These are phyloP conservation scores for Pyrenula aspistea DNA, from an alignment of 495 filamentous ascomycete species.

Conservation along the genomic window DNA sequence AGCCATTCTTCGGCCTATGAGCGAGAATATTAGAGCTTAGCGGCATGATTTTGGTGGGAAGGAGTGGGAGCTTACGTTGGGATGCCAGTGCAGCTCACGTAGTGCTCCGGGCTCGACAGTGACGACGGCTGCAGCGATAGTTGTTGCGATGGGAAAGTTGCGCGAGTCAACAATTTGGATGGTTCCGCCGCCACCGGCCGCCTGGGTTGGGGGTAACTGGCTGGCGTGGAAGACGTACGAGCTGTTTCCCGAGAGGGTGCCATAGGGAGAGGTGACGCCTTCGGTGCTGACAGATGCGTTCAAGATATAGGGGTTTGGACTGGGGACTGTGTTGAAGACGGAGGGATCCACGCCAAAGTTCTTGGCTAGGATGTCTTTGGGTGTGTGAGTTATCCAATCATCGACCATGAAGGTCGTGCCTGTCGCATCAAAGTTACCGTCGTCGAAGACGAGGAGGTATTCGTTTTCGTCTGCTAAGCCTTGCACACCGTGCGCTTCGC, in stretches of 20 bases:
- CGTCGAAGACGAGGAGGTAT: conserved; percentile 55
- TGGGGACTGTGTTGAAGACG: conserved; percentile 44
- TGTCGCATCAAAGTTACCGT: conserved; percentile 37
- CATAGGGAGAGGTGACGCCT: conserved; percentile 32
- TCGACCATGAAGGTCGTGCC: conserved; percentile 51
- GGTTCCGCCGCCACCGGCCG: conserved; percentile 45
- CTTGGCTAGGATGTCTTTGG: conserved; percentile 46
- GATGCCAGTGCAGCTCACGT: conserved; percentile 57
- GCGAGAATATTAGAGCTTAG: conserved; percentile 6
- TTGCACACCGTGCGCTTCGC: conserved; percentile 46
- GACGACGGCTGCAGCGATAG: conserved; percentile 48
- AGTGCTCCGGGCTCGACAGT: conserved; percentile 46
- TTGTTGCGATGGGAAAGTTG: conserved; percentile 49
- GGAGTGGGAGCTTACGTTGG: conserved; percentile 33
- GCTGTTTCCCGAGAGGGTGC: conserved; percentile 36
- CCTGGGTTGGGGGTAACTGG: conserved; percentile 34
- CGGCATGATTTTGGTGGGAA: not conserved
- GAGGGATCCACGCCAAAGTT: conserved; percentile 45
- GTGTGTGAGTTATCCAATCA: conserved; percentile 54
- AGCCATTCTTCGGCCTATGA: conserved; percentile 52
- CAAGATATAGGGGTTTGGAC: conserved; percentile 47
- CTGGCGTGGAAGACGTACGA: conserved; percentile 46
- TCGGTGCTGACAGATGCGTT: conserved; percentile 38
- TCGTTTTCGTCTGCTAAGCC: conserved; percentile 50
- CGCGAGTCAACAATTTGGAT: conserved; percentile 47